Evolutionary conservation across 768 basidiomycete species (phyloP), one percentile per base, ranked within the genome.

Genomic region (Pholiota conissans): DNA sequence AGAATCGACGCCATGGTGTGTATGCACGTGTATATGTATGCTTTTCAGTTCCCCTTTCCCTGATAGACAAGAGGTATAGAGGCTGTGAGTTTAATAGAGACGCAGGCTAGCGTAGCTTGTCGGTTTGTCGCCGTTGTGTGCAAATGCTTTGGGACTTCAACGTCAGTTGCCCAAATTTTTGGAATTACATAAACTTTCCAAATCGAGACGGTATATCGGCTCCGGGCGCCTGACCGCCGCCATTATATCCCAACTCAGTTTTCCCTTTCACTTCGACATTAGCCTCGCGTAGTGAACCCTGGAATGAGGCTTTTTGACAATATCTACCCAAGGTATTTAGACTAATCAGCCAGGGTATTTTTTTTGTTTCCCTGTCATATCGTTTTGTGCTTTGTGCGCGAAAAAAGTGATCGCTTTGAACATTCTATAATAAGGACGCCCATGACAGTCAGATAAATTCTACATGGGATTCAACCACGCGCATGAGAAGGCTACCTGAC

Each of bases 1-100:
- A 89, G 71, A 32, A 89, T 65, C 4, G 87, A 83, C 40, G 87
- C 79, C 90, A 91, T 91, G 16, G 57, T 58, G 27, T 46, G 30
- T 28, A 5, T 35, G 6, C 37, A 16, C 9, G 27, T 42, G 35
- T 20, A n/a, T n/a, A 16, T 49, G 48, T 45, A 20, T 3, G 39
- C 42, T 5, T 50, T 30, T 30, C 8, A 20, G n/a, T 50, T 13
- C 10, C 16, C 18, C n/a, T 28, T 50, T n/a, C 18, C 30, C 16
- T 34, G 13, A 18, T 8, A 35, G 42, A 3, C 22, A 45, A 45
- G 2, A 10, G 10, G 10, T 7, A 24, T 45, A 49, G 5, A 29
- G 13, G n/a, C 9, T 35, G 9, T 32, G 3, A 24, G 30, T 4
- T 49, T 6, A 49, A 27, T 10, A 18, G 13, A 29, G 9, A 13